These are phyloP conservation scores for Boletus vinaceobasis DNA, from an alignment of 768 basidiomycete species.

Conservation along the genomic window DNA sequence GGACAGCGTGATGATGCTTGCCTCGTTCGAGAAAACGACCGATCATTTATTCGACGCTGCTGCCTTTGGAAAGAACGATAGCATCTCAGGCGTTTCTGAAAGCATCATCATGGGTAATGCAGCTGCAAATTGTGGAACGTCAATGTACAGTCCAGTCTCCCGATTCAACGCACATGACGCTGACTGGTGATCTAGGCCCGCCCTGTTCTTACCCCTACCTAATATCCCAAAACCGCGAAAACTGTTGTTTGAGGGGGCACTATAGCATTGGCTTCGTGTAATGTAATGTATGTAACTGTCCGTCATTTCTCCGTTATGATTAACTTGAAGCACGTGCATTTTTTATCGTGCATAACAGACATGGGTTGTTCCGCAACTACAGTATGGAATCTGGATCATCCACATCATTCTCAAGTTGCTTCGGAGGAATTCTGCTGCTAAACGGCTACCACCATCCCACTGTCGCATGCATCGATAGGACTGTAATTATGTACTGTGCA, in stretches of 20 bases:
- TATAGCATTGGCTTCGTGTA: slow-evolving; percentile 11
- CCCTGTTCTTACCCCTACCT: slow-evolving; percentile 32
- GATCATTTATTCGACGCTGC: slow-evolving; percentile 99
- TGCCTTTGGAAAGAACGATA: slow-evolving; percentile 92
- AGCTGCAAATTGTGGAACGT: slow-evolving; percentile 90
- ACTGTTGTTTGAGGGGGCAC: slow-evolving; percentile 34
- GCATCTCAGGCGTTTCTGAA: slow-evolving; percentile 95
- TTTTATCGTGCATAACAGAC: not conserved
- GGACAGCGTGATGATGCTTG: slow-evolving; percentile 97
- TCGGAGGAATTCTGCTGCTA: not conserved
- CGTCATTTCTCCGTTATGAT: not conserved
- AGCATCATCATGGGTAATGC: slow-evolving; percentile 99
- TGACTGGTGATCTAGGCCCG: slow-evolving; percentile 29
- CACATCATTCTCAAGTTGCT: not conserved
- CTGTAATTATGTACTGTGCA: too few species aligned
- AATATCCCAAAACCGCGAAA: slow-evolving; percentile 34
- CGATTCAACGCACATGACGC: not conserved
- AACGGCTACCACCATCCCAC: not conserved
- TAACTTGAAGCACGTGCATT: not conserved
- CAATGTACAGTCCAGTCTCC: slow-evolving; percentile 58
- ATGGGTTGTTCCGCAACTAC: not conserved
- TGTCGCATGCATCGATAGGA: not conserved
- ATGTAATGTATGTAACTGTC: not conserved
- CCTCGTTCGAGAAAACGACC: slow-evolving; percentile 99
- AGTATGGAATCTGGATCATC: not conserved